These are phyloP conservation scores for Quercus berberidifolia DNA, from an alignment of 306 rosid species.

Conservation along the genomic window DNA sequence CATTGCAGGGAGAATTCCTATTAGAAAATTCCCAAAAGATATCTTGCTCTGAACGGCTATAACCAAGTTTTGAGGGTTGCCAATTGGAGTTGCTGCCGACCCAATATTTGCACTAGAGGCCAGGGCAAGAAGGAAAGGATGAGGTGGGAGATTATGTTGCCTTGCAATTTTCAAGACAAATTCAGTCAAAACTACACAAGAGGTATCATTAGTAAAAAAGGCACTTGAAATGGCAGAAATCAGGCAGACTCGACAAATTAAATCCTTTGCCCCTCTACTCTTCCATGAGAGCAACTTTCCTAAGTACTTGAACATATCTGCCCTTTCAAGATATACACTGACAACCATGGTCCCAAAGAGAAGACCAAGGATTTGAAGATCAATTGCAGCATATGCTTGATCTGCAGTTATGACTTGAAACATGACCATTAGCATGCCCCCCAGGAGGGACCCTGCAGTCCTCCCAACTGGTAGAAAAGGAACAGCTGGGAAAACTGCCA, in stretches of 20 bases:
- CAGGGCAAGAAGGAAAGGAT: too few species aligned
- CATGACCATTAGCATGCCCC: slow-evolving; percentile 86
- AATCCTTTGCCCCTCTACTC: slow-evolving; percentile 62
- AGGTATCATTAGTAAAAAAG: too few species aligned
- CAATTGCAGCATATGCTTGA: slow-evolving; percentile 72
- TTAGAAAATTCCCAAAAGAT: too few species aligned
- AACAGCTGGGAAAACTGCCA: slow-evolving; percentile 92
- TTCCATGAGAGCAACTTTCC: slow-evolving; percentile 82
- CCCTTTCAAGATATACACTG: slow-evolving; percentile 85
- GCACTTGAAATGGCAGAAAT: too few species aligned
- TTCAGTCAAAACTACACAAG: too few species aligned
- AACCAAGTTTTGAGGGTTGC: slow-evolving; percentile 87
- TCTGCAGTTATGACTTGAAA: slow-evolving; percentile 68
- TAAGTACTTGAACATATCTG: slow-evolving; percentile 85
- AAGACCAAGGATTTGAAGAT: slow-evolving; percentile 87
- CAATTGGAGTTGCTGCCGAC: slow-evolving; percentile 87
- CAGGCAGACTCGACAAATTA: too few species aligned
- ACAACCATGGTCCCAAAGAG: slow-evolving; percentile 96
- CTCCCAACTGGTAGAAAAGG: slow-evolving; percentile 88
- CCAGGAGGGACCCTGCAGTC: slow-evolving; percentile 87
- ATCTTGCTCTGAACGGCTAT: too few species aligned
- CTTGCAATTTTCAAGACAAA: too few species aligned
- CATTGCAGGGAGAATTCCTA: too few species aligned
- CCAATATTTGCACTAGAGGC: slow-evolving; percentile 96
- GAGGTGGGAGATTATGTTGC: too few species aligned